Evolutionary conservation across 345 rosid genomes (phyloP).

Genomic region (Citrus inodora): DNA sequence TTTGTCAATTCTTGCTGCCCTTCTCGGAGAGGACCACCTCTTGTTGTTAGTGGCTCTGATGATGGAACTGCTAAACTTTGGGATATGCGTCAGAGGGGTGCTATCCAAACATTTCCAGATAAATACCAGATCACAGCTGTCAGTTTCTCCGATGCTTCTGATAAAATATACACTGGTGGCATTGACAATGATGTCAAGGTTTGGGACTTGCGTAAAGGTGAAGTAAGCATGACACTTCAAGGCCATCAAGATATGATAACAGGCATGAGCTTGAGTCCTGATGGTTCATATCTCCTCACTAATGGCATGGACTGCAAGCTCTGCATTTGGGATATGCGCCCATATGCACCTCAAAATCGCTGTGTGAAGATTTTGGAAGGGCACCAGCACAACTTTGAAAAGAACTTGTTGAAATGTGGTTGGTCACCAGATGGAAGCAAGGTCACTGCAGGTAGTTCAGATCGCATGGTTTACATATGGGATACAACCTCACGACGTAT

Average conservation of each 20-base stretch:
- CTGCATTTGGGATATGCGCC: constrained; percentile 97
- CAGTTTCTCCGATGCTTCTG: constrained; percentile 90
- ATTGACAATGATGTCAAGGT: constrained; percentile 84
- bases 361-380: constrained; percentile 92
- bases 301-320: constrained; percentile 96
- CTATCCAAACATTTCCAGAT: constrained; percentile 97
- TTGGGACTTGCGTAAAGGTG: constrained; percentile 92
- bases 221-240: constrained; percentile 84
- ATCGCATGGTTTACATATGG: constrained; percentile 97
- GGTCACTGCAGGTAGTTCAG: constrained; percentile 93
- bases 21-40: constrained; percentile 87
- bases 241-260: constrained; percentile 97
- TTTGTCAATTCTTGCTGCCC: constrained; percentile 93
- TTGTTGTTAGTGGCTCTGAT: constrained; percentile 90
- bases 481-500: constrained; percentile 86
- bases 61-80: constrained; percentile 98
- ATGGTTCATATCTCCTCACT: constrained; percentile 94
- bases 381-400: constrained; percentile 96
- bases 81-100: constrained; percentile 98
- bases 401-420: constrained; percentile 79
- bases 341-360: constrained; percentile 94
- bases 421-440: constrained; percentile 98
- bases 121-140: constrained; percentile 97
- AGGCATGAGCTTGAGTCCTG: constrained; percentile 90
- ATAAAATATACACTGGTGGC: constrained; percentile 90